A percentile compares a stretch with the other conserved stretches of the same genome.
These are phyloP conservation scores for Coemansia brasiliensis DNA, from an alignment of 192 early-diverging fungal genomes.

Conservation along the genomic window DNA sequence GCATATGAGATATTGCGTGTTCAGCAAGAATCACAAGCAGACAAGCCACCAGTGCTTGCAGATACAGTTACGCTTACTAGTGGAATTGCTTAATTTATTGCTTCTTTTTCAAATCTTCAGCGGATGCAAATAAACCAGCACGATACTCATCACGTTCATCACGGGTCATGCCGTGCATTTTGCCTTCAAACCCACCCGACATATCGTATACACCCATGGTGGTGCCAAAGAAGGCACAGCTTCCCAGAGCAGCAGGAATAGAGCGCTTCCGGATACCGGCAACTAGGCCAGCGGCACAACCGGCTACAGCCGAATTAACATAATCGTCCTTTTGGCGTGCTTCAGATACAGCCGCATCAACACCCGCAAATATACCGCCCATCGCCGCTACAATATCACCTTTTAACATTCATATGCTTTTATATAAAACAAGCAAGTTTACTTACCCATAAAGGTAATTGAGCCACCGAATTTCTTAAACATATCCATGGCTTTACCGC, in stretches of 20 bases:
- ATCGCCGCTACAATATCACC: conserved; percentile 61
- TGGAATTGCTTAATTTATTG: conserved; percentile 8
- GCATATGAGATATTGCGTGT: conserved; percentile 47
- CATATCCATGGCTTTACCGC: conserved; percentile 54
- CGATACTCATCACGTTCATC: conserved; percentile 53
- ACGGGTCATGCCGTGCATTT: conserved; percentile 41
- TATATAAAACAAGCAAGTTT: not conserved
- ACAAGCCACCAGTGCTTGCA: conserved; percentile 34
- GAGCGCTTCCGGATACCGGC: conserved; percentile 64
- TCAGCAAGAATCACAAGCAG: conserved; percentile 36
- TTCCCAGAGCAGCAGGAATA: conserved; percentile 62
- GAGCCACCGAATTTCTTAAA: conserved; percentile 65
- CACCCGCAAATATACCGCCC: conserved; percentile 75
- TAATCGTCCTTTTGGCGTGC: conserved; percentile 69
- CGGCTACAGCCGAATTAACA: conserved; percentile 68
- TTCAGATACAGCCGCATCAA: conserved; percentile 59
- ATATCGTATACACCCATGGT: conserved; percentile 70
- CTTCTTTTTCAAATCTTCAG: conserved; percentile 42
- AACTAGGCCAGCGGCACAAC: conserved; percentile 71
- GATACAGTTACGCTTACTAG: conserved; percentile 14
- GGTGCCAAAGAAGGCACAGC: conserved; percentile 64
- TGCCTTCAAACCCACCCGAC: conserved; percentile 55
- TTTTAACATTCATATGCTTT: not conserved
- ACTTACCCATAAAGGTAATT: conserved; percentile 70
- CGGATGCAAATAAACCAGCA: conserved; percentile 42